A percentile compares a stretch with the other conserved stretches of the same genome.
These are phyloP conservation scores for Antrodiella citrinella DNA, from an alignment of 768 basidiomycete genomes.

Conservation along the genomic window DNA sequence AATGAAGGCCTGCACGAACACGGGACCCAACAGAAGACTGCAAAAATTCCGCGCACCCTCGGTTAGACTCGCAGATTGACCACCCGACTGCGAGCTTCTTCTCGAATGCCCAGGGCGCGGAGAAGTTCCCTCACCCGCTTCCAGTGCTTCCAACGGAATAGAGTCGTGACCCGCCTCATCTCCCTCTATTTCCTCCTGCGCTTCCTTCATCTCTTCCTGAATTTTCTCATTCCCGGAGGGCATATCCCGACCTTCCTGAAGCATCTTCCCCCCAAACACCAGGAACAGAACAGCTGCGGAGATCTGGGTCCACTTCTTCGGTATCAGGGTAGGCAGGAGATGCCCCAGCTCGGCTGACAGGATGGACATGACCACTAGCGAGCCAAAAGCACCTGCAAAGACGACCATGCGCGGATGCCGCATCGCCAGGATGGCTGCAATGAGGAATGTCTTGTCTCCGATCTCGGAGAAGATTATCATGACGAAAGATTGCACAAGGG, in stretches of 20 bases:
- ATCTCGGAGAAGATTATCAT: conserved; percentile 94
- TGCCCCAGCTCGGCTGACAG: conserved; percentile 92
- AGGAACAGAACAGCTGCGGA: conserved; percentile 79
- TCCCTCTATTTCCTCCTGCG: conserved; percentile 90
- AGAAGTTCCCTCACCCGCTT: conserved; percentile 47
- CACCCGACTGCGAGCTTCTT: conserved; percentile 9
- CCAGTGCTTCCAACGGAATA: conserved; percentile 68
- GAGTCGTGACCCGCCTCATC: conserved; percentile 52
- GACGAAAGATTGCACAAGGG: conserved; percentile 68
- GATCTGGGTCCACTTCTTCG: conserved; percentile 42
- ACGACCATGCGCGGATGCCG: conserved; percentile 82
- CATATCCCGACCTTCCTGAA: conserved; percentile 80
- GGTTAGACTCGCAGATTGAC: conserved; percentile 19
- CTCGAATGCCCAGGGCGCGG: conserved; percentile 5
- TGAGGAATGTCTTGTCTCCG: conserved; percentile 91
- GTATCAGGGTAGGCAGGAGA: conserved; percentile 78
- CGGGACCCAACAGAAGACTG: conserved; percentile 78
- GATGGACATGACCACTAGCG: conserved; percentile 87
- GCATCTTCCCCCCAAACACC: conserved; percentile 86
- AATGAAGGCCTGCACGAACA: conserved; percentile 91
- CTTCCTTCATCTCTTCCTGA: conserved; percentile 90
- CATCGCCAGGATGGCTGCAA: conserved; percentile 88
- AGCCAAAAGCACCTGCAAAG: conserved; percentile 82
- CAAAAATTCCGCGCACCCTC: conserved; percentile 80
- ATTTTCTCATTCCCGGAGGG: conserved; percentile 71